These are phyloP conservation scores for Afroboletus lepidellus DNA, from an alignment of 1,284 basidiomycete species.

Conservation along the genomic window DNA sequence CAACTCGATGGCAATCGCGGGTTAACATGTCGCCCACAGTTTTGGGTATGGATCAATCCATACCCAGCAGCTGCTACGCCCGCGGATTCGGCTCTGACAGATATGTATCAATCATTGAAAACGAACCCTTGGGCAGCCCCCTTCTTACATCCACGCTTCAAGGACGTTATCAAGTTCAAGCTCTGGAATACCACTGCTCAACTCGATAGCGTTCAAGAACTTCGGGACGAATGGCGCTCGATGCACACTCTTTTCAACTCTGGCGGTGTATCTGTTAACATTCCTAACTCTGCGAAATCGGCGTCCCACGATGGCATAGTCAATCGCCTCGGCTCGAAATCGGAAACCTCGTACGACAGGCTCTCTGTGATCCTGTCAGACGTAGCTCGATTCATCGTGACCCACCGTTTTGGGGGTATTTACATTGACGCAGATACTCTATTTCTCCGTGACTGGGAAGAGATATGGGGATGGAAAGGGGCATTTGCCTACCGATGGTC, in stretches of 20 bases:
- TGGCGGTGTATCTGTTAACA: slow-evolving; percentile 65
- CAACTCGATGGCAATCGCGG: slow-evolving; percentile 42
- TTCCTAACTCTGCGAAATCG: too few relatives aligned
- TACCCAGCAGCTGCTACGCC: slow-evolving; percentile 71
- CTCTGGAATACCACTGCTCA: slow-evolving; percentile 92
- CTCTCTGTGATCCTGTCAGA: slow-evolving; percentile 83
- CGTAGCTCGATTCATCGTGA: slow-evolving; percentile 84
- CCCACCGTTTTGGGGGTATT: slow-evolving; percentile 82
- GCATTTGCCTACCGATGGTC: slow-evolving; percentile 89
- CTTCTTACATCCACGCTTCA: slow-evolving; percentile 79
- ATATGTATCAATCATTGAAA: slow-evolving; percentile 68
- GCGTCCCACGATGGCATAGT: slow-evolving; percentile 64
- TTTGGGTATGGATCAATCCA: slow-evolving; percentile 89
- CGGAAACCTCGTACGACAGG: slow-evolving; percentile 72
- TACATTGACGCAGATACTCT: slow-evolving; percentile 89
- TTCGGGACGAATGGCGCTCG: slow-evolving; percentile 75
- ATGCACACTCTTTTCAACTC: slow-evolving; percentile 71
- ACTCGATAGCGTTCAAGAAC: slow-evolving; percentile 75
- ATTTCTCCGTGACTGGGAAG: slow-evolving; percentile 89
- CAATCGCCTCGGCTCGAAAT: slow-evolving; percentile 75
- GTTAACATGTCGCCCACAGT: slow-evolving; percentile 61
- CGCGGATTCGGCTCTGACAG: slow-evolving; percentile 65
- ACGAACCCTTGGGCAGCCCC: slow-evolving; percentile 83
- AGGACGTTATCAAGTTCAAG: slow-evolving; percentile 79
- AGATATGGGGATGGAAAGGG: slow-evolving; percentile 85